These are phyloP conservation scores for Suillus subluteus DNA, from an alignment of 768 basidiomycete genomes.

Conservation along the genomic window DNA sequence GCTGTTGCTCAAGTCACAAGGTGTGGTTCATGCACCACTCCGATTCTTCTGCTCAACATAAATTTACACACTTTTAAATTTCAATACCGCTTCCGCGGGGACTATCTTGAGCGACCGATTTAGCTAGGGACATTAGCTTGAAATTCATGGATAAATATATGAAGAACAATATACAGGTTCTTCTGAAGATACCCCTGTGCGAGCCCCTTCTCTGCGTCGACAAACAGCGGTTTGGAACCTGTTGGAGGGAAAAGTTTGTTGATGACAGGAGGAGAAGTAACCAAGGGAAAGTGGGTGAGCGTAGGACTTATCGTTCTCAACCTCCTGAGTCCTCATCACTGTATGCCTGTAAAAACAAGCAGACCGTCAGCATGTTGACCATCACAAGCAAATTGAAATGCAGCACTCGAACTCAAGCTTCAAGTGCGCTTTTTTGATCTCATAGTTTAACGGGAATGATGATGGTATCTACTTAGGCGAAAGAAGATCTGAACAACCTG, in stretches of 20 bases:
- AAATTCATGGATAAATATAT: too few relatives aligned
- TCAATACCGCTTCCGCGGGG: too few relatives aligned
- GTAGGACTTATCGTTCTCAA: neutral
- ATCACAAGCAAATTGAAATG: neutral
- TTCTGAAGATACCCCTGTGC: neutral
- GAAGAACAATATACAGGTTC: too few relatives aligned
- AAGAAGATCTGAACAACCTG: neutral
- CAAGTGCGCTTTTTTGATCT: neutral
- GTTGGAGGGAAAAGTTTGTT: constrained; percentile 39
- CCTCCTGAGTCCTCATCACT: neutral
- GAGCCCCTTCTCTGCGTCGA: constrained; percentile 70
- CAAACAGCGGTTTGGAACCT: constrained; percentile 79
- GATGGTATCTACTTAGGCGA: neutral
- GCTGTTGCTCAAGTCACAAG: too few relatives aligned
- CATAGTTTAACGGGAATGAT: neutral
- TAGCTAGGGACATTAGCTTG: too few relatives aligned
- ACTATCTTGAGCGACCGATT: too few relatives aligned
- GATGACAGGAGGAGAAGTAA: neutral
- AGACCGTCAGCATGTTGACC: neutral
- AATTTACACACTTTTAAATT: too few relatives aligned
- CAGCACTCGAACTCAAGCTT: neutral
- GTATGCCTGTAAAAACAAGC: neutral
- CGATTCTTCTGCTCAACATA: too few relatives aligned
- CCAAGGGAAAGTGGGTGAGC: neutral
- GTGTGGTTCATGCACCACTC: too few relatives aligned